A percentile compares a stretch with the other conserved stretches of the same genome.
Evolutionary conservation across 164 flowering plant genomes (phyloP).

Genomic region (Nymphaea thermarum): DNA sequence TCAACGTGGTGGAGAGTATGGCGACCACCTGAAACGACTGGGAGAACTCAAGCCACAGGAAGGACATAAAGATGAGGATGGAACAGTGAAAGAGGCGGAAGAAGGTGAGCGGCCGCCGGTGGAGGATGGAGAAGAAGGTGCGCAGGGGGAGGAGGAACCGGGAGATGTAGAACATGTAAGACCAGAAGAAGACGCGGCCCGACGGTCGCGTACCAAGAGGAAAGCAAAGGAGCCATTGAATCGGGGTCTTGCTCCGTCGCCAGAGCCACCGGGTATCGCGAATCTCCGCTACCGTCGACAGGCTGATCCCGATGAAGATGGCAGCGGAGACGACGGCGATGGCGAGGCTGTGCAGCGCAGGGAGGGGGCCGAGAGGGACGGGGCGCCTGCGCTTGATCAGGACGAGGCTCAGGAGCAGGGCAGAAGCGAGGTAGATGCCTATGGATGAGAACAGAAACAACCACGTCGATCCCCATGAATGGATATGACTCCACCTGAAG

Average conservation of each 20-base stretch:
- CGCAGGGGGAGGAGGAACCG: slow-evolving; percentile 56
- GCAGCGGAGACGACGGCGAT: slow-evolving; percentile 43
- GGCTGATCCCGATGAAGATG: slow-evolving; percentile 49
- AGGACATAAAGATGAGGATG: slow-evolving; percentile 37
- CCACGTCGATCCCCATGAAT: slow-evolving; percentile 79
- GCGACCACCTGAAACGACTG: slow-evolving; percentile 84
- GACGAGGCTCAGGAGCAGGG: slow-evolving; percentile 34
- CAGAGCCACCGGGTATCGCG: slow-evolving; percentile 82
- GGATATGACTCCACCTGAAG: slow-evolving; percentile 70
- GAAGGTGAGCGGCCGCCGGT: slow-evolving; percentile 28
- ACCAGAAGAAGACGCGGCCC: slow-evolving; percentile 92
- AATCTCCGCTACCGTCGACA: slow-evolving; percentile 69
- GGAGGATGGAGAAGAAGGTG: slow-evolving; percentile 38
- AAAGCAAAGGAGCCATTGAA: slow-evolving; percentile 86
- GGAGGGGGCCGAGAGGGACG: slow-evolving; percentile 54
- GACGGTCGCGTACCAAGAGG: slow-evolving; percentile 80
- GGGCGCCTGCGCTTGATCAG: slow-evolving; percentile 9
- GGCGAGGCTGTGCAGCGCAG: slow-evolving; percentile 55
- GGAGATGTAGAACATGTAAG: slow-evolving; percentile 61
- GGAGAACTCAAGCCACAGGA: slow-evolving; percentile 84
- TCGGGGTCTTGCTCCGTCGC: slow-evolving; percentile 49
- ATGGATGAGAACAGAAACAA: slow-evolving; percentile 58
- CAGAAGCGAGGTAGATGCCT: slow-evolving; percentile 28
- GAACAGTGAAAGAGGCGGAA: slow-evolving; percentile 53
- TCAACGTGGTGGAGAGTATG: slow-evolving; percentile 36